Evolutionary conservation across 768 basidiomycete genomes (phyloP).

Genomic region (Mycena maculata): DNA sequence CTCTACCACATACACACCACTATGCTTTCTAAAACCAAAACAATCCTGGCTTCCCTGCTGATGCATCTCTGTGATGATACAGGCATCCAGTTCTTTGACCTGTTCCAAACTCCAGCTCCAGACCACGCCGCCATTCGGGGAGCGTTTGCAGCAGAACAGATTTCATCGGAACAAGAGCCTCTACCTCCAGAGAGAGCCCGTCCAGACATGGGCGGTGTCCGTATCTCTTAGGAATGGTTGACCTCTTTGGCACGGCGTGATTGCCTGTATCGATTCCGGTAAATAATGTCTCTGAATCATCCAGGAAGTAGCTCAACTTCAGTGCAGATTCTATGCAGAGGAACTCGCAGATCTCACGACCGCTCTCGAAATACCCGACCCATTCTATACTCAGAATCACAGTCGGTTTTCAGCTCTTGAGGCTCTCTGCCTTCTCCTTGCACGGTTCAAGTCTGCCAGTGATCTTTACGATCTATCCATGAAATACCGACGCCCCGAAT

Average conservation of each 20-base stretch:
- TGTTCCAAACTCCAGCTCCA: too few species aligned
- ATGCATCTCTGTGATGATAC: too few species aligned
- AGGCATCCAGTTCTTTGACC: too few species aligned
- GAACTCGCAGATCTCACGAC: conserved; percentile 17
- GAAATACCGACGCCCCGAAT: conserved; percentile 31
- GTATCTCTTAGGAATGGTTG: conserved; percentile 3
- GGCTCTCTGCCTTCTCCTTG: conserved; percentile 32
- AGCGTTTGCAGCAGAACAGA: too few species aligned
- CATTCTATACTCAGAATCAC: conserved; percentile 15
- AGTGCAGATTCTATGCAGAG: conserved; percentile 15
- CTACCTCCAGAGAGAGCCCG: too few species aligned
- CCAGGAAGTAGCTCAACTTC: background rate
- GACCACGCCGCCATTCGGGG: too few species aligned
- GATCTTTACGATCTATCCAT: conserved; percentile 31
- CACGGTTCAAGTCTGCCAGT: conserved; percentile 31
- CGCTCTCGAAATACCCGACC: conserved; percentile 27
- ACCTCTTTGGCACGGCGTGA: background rate
- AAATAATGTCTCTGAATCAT: background rate
- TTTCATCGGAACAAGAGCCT: too few species aligned
- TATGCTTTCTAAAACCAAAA: too few species aligned
- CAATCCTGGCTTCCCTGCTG: too few species aligned
- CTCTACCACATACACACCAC: too few species aligned
- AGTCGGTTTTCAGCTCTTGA: conserved; percentile 27
- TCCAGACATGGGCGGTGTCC: too few species aligned
- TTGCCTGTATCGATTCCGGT: conserved; percentile 20